phyloP scores from a whole-genome alignment of 768 basidiomycete genomes.

The Boletus sp. region DNA sequence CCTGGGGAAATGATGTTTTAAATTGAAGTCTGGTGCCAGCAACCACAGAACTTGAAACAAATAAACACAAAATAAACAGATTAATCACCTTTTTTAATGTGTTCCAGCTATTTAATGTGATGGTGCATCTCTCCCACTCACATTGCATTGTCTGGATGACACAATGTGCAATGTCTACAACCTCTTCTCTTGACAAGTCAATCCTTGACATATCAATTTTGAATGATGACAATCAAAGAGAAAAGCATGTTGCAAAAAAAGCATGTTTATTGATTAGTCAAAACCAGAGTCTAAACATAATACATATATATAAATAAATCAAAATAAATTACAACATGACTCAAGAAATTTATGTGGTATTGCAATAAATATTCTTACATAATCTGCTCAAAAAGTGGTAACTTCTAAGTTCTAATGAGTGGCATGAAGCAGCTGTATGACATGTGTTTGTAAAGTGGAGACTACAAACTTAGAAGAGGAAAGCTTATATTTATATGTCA shows the following conservation, averaged over 20 bases:
- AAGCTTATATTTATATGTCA: too few species aligned
- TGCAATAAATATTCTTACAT: too few species aligned
- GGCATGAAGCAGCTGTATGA: too few species aligned
- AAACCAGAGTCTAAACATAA: not conserved
- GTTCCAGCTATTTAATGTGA: conserved; percentile 29
- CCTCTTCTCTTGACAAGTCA: conserved; percentile 21
- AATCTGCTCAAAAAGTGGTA: too few species aligned
- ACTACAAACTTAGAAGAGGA: too few species aligned
- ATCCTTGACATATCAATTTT: conserved; percentile 13
- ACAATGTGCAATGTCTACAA: conserved; percentile 22
- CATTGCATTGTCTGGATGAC: conserved; percentile 27
- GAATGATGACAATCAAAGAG: conserved; percentile 5
- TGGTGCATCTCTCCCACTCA: conserved; percentile 29
- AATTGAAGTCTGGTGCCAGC: conserved; percentile 6
- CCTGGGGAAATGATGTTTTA: not conserved
- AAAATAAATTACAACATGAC: not conserved
- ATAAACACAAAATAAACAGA: conserved; percentile 1
- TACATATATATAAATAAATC: conserved; percentile 13
- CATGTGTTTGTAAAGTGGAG: too few species aligned
- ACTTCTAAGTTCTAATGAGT: too few species aligned
- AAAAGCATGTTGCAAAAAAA: not conserved
- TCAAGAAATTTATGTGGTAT: not conserved
- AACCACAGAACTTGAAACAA: not conserved
- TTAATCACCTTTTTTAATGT: conserved; percentile 30
- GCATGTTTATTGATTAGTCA: not conserved